Base-by-base conservation (phyloP, 495 filamentous ascomycete genomes). In the Trichoderma reesei region DNA sequence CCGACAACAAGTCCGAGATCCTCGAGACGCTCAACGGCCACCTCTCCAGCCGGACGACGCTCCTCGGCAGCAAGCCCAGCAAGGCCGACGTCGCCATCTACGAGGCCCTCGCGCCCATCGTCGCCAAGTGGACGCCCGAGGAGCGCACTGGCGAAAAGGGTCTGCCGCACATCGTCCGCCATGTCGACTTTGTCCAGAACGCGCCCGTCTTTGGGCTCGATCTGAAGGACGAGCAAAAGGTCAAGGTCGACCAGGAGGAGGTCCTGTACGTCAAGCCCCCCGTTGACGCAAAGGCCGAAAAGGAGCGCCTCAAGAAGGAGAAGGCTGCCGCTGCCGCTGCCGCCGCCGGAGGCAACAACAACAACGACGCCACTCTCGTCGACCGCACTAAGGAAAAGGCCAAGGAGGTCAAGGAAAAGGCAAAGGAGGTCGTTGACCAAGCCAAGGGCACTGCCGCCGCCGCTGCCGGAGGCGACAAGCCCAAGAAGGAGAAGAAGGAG, bases 101-200 rank as follows among this genome's bases (percentile, higher is more conserved):
- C 77, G 82, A 91, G 68, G 80, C 89, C 48, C 78, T 96, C 20
- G 89, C 88, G 26, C 89, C 92, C 20, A 68, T 87, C 4, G 90
- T 97, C 63, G 84, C 86, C 70, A 81, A 82, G 65, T 97, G 92
- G 93, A 82, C 82, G 7, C 77, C 89, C 46, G 91, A 97, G 80
- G 84, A 96, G 81, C 85, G 89, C 68, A 96, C 94, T 6, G 94
- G 94, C 41, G 85, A 96, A 79, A 80, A 91, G 59, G 94, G 94
- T 63, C 89, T 86, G 72, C 91, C 94, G 69, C 85, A 98, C 74
- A 89, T 97, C 68, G 90, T 98, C 41, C 91, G 94, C 41, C 89
- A 88, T 70, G 75, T 96, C 67, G 94, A 97, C 74, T 96, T 96
- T 72, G 88, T 98, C 64, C 94, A 98, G 79, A 96, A 95, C 77